Evolutionary conservation across 352 stramenopile species (phyloP).

Genomic region (Phytophthora lateralis): DNA sequence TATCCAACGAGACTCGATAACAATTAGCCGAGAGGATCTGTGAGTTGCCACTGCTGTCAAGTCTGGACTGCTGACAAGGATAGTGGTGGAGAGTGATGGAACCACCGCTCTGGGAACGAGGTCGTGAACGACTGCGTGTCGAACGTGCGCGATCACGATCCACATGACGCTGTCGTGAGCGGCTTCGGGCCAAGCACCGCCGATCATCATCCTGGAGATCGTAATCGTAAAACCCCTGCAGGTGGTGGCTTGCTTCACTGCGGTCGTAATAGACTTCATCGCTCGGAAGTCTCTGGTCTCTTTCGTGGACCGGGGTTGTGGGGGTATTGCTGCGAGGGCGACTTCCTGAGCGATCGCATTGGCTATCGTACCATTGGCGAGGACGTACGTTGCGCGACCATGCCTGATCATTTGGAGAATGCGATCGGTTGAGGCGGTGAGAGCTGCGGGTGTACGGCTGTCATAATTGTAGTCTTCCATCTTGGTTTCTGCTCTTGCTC

Average conservation of each 20-base stretch:
- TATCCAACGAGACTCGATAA: slow-evolving; percentile 1
- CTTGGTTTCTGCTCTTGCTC: not conserved
- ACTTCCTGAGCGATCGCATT: not conserved
- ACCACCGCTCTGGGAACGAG: too few relatives aligned
- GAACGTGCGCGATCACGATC: not conserved
- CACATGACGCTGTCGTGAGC: too few relatives aligned
- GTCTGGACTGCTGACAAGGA: not conserved
- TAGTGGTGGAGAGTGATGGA: too few relatives aligned
- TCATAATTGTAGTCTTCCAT: too few relatives aligned
- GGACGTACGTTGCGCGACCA: not conserved
- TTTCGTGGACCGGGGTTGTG: too few relatives aligned
- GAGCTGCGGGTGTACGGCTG: not conserved
- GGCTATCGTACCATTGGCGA: not conserved
- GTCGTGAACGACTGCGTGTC: not conserved
- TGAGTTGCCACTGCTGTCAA: not conserved
- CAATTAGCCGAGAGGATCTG: not conserved
- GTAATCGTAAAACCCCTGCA: not conserved
- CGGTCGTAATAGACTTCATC: too few relatives aligned
- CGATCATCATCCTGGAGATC: not conserved
- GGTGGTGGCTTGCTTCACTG: too few relatives aligned
- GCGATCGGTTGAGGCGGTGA: not conserved
- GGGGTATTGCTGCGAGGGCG: too few relatives aligned
- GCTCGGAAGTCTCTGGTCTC: too few relatives aligned
- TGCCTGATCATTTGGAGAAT: not conserved
- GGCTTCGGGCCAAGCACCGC: too few relatives aligned